Percentiles rank a stretch among this genome's conserved stretches.
phyloP scores from a whole-genome alignment of 352 stramenopile species.

The Globisporangium cystogenes region DNA sequence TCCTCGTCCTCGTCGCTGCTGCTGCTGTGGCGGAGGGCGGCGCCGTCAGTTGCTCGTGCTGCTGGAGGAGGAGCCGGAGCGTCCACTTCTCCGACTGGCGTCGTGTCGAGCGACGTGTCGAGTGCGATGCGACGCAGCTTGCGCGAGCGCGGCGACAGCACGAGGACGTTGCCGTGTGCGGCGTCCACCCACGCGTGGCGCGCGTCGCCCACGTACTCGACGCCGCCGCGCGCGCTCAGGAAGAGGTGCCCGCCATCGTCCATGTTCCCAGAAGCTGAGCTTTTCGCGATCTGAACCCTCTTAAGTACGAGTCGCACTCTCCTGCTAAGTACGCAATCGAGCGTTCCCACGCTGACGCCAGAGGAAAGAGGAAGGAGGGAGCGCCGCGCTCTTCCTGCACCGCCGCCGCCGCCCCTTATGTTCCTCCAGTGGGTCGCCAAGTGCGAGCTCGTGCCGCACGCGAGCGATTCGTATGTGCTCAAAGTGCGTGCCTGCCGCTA shows the following conservation, averaged over 20 bases:
- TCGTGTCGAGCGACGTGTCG: slow-evolving; percentile 17
- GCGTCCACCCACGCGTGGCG: slow-evolving; percentile 48
- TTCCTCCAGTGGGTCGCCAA: slow-evolving; percentile 87
- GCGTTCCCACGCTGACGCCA: too few relatives aligned
- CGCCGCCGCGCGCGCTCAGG: slow-evolving; percentile 37
- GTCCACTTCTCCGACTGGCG: not conserved
- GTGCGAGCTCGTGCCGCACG: slow-evolving; percentile 73
- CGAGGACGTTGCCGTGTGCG: slow-evolving; percentile 43
- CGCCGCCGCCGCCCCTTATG: slow-evolving; percentile 29
- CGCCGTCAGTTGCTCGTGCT: too few relatives aligned
- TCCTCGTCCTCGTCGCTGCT: slow-evolving; percentile 4
- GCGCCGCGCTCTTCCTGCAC: too few relatives aligned
- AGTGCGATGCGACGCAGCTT: slow-evolving; percentile 43
- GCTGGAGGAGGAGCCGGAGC: not conserved
- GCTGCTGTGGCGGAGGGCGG: not conserved
- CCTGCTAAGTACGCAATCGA: not conserved
- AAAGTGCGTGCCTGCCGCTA: slow-evolving; percentile 32
- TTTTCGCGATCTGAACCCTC: too few relatives aligned
- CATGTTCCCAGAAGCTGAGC: not conserved
- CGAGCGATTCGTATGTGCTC: slow-evolving; percentile 71
- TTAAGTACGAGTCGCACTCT: too few relatives aligned
- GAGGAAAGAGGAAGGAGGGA: not conserved
- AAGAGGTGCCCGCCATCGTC: slow-evolving; percentile 46
- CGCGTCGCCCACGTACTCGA: slow-evolving; percentile 29
- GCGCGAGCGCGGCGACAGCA: slow-evolving; percentile 26